Conservation (phyloP, 305 asterid species). For the Salvia sclarea region DNA sequence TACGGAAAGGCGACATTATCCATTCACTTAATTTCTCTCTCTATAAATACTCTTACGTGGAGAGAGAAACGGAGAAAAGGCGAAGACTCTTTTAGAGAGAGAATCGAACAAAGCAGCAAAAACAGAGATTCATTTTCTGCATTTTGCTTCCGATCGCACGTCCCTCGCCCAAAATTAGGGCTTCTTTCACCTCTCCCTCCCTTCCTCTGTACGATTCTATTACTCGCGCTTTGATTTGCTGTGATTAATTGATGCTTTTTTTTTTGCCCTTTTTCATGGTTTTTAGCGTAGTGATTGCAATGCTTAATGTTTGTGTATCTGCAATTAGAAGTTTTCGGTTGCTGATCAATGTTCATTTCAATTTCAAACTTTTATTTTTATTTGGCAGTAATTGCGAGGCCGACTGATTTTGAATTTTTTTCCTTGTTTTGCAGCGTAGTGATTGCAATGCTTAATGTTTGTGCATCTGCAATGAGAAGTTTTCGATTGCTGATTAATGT, state of each 20-base stretch:
- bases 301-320: conserved; percentile 9
- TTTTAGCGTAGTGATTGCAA: neutral
- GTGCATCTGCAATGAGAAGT: no score
- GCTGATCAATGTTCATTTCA: neutral
- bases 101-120: conserved; percentile 8
- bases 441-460: no score
- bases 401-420: no score
- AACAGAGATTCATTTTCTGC: conserved; percentile 3
- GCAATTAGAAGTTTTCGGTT: neutral
- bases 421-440: no score
- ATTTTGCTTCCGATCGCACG: conserved; percentile 37
- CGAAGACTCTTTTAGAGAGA: conserved; percentile 19
- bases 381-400: no score
- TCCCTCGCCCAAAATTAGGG: conserved; percentile 39
- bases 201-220: conserved; percentile 9
- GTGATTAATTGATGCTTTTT: conserved; percentile 6
- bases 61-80: conserved; percentile 1
- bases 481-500: no score
- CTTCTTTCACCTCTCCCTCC: conserved; percentile 37
- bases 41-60: neutral
- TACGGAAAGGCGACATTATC: conserved; percentile 16
- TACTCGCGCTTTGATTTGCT: neutral
- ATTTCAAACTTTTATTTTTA: no score
- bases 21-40: neutral
- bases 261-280: neutral